Conservation (phyloP, 306 rosid genomes). For the Dicorynia guianensis region DNA sequence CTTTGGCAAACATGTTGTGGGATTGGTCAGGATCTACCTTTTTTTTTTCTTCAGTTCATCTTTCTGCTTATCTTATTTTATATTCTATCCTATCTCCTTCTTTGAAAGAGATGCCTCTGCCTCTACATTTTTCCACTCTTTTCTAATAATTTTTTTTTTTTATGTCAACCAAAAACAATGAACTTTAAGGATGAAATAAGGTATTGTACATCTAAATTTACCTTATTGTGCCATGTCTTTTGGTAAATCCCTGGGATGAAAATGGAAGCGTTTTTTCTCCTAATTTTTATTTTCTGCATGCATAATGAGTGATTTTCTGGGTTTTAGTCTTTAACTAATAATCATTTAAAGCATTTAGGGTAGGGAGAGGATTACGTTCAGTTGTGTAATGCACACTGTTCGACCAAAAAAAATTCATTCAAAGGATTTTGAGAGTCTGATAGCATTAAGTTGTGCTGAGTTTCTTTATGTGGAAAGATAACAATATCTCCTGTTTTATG, state of each 20-base stretch:
- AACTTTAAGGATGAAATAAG: neutral
- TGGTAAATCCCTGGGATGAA: neutral
- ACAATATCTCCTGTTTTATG: neutral
- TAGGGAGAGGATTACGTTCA: too few species aligned
- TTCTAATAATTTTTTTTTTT: neutral
- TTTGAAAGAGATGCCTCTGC: neutral
- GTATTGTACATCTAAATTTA: neutral
- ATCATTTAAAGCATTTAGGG: neutral
- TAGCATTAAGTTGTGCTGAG: neutral
- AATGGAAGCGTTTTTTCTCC: neutral
- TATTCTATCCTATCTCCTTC: constrained; percentile 6
- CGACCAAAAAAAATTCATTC: neutral
- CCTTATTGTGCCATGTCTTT: neutral
- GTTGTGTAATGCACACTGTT: too few species aligned
- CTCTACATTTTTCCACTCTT: neutral
- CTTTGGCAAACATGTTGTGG: neutral
- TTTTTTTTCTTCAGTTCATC: neutral
- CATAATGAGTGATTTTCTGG: neutral
- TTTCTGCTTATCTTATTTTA: neutral
- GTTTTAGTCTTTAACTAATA: neutral
- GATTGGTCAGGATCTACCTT: neutral
- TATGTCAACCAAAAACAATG: neutral
- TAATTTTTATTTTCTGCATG: neutral
- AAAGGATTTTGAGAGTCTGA: neutral
- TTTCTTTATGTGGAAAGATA: neutral